Evolutionary conservation across 768 basidiomycete genomes (phyloP), one percentile per base, ranked within the genome.

Genomic region (Rhodosporidiobolus sp.): DNA sequence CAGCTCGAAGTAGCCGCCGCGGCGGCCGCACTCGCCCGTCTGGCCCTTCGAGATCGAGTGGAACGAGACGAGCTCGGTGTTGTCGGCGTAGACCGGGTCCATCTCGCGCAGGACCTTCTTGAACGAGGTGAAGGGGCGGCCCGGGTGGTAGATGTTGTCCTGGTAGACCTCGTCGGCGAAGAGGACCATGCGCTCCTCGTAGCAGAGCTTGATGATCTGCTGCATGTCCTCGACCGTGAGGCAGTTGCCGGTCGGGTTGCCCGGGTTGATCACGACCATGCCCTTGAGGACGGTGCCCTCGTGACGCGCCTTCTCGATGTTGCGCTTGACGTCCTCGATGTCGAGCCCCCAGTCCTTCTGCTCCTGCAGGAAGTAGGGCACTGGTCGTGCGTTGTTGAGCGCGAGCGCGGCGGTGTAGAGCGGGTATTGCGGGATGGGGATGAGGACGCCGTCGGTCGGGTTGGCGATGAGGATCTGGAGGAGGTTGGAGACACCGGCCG

Each of bases 141-240:
- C 58, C 7, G 78, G 78, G 56, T 85, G 84, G 83, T 94, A 94
- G 55, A 98, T 86, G 84, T 98, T 98, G 77, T 83, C 83, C 82
- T 99, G 95, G 85, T 99, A 97, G n/a, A 99, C 95, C 81, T 99
- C 95, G 81, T 99, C 95, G 0, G 95, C 95, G 75, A 98, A 86
- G 62, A 99, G 87, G 30, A 95, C 89, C 68, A 99, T 87, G 12
- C 84, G 84, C 82, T 97, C 84, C 76, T 90, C 85, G 79, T 94
- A 90, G 82, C 93, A 95, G 17, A 98, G 82, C 35, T 87, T 82
- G n/a, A 96, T 87, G 68, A 99, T 86, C 60, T 86, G 83, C 67
- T 85, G 83, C 85, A 93, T 90, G 30, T 90, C 90, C 38, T 81
- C 75, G 69, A 86, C 84, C 74, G 88, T 86, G 19, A 99, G 86